Percentiles rank a stretch among this genome's conserved stretches.
phyloP scores from a whole-genome alignment of 1,139 yeast species.

The Nadsonia starkeyi-henricii region DNA sequence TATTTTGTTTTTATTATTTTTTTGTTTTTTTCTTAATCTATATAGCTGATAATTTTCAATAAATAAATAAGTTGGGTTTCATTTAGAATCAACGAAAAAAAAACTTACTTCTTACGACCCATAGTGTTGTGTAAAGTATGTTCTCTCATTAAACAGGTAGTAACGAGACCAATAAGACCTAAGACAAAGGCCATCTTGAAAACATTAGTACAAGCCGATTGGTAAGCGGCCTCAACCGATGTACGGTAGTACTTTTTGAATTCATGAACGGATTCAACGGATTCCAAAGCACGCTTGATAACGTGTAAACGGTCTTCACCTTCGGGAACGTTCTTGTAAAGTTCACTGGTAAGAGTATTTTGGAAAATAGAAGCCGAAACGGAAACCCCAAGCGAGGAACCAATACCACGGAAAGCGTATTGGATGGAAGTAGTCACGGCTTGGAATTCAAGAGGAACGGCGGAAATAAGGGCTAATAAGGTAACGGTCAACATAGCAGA shows the following conservation, averaged over 20 bases:
- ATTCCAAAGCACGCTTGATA: not conserved
- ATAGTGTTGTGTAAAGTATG: not conserved
- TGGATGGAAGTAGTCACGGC: constrained; percentile 67
- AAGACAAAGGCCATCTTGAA: not conserved
- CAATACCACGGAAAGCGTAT: constrained; percentile 61
- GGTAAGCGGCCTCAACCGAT: not conserved
- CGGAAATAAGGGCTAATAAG: constrained; percentile 51
- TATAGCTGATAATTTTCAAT: too few relatives aligned
- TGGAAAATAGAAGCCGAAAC: constrained; percentile 54
- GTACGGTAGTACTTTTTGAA: not conserved
- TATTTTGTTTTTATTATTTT: not conserved
- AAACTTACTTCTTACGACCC: not conserved
- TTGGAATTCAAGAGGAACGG: constrained; percentile 45
- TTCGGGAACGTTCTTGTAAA: constrained; percentile 17
- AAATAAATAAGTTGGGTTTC: too few relatives aligned
- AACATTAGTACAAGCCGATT: not conserved
- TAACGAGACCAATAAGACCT: not conserved
- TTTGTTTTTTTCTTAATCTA: too few relatives aligned
- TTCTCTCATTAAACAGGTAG: not conserved
- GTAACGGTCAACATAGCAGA: constrained; percentile 54
- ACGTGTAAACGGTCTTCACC: not conserved
- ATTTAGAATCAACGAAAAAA: too few relatives aligned
- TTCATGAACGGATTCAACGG: not conserved
- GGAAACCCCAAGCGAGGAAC: constrained; percentile 60
- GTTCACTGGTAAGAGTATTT: constrained; percentile 23